phyloP scores from a whole-genome alignment of 2,329 filamentous ascomycete species.

The Fusarium irregulare region DNA sequence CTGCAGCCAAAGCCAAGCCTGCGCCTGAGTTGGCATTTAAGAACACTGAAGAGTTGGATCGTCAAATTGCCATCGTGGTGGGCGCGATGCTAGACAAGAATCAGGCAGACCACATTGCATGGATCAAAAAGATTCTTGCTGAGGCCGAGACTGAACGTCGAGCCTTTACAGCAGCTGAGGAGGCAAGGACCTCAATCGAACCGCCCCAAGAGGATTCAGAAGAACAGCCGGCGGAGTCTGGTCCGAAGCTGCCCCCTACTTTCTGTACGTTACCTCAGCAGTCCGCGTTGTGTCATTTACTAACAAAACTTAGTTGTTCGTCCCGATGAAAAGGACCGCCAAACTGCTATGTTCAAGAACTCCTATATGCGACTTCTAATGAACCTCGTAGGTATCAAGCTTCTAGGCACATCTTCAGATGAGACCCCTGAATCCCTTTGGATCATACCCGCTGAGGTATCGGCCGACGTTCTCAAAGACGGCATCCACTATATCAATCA shows the following conservation, averaged over 20 bases:
- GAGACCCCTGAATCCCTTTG: constrained; percentile 82
- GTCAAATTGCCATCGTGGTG: constrained; percentile 83
- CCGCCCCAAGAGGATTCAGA: constrained; percentile 51
- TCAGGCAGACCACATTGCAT: constrained; percentile 79
- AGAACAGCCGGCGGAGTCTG: constrained; percentile 43
- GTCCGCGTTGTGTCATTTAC: constrained; percentile 7
- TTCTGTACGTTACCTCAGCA: constrained; percentile 48
- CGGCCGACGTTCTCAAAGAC: constrained; percentile 74
- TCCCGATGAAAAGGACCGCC: constrained; percentile 73
- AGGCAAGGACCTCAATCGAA: constrained; percentile 61
- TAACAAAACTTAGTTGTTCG: constrained; percentile 63
- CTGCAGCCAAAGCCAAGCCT: constrained; percentile 71
- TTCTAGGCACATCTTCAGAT: constrained; percentile 64
- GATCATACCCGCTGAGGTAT: constrained; percentile 76
- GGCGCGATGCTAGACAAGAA: constrained; percentile 83
- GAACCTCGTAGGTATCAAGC: constrained; percentile 77
- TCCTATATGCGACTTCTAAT: constrained; percentile 87
- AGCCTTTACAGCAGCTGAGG: constrained; percentile 79
- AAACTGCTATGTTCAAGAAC: constrained; percentile 87
- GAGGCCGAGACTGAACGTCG: constrained; percentile 78
- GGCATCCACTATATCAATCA: constrained; percentile 78
- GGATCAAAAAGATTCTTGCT: constrained; percentile 79
- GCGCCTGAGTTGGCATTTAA: constrained; percentile 88
- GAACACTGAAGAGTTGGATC: constrained; percentile 72
- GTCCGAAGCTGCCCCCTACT: constrained; percentile 47